A percentile compares a stretch with the other conserved stretches of the same genome.
Conservation (phyloP, 805 yeast genomes). For the Lachancea dasiensis region DNA sequence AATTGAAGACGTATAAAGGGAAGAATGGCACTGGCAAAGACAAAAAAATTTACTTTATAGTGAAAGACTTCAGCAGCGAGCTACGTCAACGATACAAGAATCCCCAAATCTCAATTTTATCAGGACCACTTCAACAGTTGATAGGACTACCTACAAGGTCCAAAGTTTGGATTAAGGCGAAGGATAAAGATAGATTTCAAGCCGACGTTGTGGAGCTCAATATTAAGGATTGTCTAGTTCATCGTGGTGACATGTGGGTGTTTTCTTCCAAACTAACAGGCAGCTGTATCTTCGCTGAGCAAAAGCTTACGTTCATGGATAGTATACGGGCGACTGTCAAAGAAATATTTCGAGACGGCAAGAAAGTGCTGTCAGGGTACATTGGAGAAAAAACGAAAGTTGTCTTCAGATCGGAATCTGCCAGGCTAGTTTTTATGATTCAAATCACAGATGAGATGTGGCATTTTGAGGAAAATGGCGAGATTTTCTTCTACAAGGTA, state of each 20-base stretch:
- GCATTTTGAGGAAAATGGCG: conserved; percentile 96
- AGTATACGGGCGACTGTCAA: conserved; percentile 59
- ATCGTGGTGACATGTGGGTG: conserved; percentile 93
- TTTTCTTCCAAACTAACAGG: conserved; percentile 56
- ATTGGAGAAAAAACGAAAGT: conserved; percentile 69
- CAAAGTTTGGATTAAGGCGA: conserved; percentile 51
- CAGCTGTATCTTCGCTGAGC: conserved; percentile 60
- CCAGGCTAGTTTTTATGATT: conserved; percentile 72
- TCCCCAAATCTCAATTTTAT: conserved; percentile 48
- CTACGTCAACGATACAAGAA: conserved; percentile 27
- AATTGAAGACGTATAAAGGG: conserved; percentile 45
- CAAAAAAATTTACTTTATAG: conserved; percentile 41
- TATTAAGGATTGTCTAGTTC: conserved; percentile 70
- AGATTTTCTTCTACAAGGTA: conserved; percentile 84
- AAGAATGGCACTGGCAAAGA: conserved; percentile 18
- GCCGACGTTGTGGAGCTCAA: conserved; percentile 80
- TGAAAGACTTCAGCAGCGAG: conserved; percentile 33
- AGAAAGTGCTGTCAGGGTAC: conserved; percentile 66
- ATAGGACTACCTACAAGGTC: conserved; percentile 65
- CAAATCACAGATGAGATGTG: conserved; percentile 96
- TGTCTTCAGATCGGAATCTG: conserved; percentile 87
- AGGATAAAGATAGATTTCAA: conserved; percentile 44
- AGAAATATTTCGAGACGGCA: conserved; percentile 58
- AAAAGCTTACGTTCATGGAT: conserved; percentile 56
- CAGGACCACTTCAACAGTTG: conserved; percentile 52